Percentiles rank a stretch among this genome's conserved stretches.
Evolutionary conservation across 768 basidiomycete genomes (phyloP).

Genomic region (Sporobolomyces pararoseus): DNA sequence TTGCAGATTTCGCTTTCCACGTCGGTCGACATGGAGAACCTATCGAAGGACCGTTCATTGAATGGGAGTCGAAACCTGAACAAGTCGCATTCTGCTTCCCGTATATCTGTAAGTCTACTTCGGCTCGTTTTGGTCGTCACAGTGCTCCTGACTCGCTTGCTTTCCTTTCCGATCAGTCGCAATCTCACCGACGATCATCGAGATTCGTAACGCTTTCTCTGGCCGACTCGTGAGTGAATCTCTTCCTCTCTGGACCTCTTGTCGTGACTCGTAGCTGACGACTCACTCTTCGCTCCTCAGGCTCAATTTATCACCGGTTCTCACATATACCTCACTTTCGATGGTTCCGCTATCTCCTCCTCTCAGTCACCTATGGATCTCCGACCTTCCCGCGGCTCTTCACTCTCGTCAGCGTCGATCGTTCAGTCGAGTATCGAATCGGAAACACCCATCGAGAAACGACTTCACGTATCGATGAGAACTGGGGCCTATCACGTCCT

Average conservation of each 20-base stretch:
- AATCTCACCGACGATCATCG: slow-evolving; percentile 43
- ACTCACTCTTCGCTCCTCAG: too few species aligned
- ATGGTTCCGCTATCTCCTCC: slow-evolving; percentile 55
- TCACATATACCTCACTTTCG: slow-evolving; percentile 83
- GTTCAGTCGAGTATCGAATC: slow-evolving; percentile 3
- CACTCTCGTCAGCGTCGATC: slow-evolving; percentile 10
- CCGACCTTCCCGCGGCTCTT: background rate
- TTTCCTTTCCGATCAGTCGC: slow-evolving; percentile 17
- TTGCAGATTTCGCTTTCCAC: slow-evolving; percentile 67
- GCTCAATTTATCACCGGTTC: slow-evolving; percentile 74
- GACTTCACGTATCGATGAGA: slow-evolving; percentile 32
- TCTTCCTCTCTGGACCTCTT: background rate
- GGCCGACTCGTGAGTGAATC: slow-evolving; percentile 58
- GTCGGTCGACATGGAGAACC: slow-evolving; percentile 74
- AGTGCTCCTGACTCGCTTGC: background rate
- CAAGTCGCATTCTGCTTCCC: slow-evolving; percentile 84
- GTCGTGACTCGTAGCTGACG: too few species aligned
- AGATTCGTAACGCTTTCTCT: slow-evolving; percentile 53
- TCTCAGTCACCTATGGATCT: background rate
- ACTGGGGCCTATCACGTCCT: slow-evolving; percentile 28
- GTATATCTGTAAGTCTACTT: slow-evolving; percentile 56
- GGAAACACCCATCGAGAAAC: slow-evolving; percentile 18
- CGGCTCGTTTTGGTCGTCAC: slow-evolving; percentile 58
- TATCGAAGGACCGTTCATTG: slow-evolving; percentile 55
- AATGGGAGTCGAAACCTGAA: slow-evolving; percentile 92